phyloP scores from a whole-genome alignment of 495 filamentous ascomycete species.

The Barbatosphaeria neglecta region DNA sequence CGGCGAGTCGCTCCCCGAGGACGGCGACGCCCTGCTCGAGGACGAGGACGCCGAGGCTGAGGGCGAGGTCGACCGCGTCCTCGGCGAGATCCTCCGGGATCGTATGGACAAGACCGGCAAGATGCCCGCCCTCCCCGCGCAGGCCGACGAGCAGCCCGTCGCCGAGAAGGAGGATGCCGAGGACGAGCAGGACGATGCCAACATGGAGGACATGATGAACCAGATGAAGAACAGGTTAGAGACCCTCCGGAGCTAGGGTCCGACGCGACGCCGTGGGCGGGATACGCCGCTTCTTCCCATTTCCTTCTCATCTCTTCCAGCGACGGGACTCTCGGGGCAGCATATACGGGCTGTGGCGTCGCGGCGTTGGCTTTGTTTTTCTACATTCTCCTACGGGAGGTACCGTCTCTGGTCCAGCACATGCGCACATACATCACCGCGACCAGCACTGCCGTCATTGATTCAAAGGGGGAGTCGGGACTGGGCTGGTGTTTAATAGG shows the following conservation, averaged over 20 bases:
- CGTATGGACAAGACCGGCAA: slow-evolving; percentile 57
- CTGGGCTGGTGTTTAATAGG: no score
- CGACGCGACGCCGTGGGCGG: background rate
- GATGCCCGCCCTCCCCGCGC: slow-evolving; percentile 44
- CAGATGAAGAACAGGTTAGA: slow-evolving; percentile 90
- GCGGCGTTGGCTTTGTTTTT: background rate
- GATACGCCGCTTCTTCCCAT: background rate
- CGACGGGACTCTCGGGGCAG: no score
- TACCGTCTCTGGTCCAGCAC: no score
- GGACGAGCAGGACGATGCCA: slow-evolving; percentile 73
- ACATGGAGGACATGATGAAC: slow-evolving; percentile 74
- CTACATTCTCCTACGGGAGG: no score
- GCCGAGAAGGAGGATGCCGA: slow-evolving; percentile 49
- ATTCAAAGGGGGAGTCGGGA: no score
- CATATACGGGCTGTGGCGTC: background rate
- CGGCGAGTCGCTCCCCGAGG: slow-evolving; percentile 67
- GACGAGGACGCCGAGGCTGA: slow-evolving; percentile 88
- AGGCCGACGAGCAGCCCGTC: no score
- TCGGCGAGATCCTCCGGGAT: slow-evolving; percentile 80
- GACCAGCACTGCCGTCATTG: no score
- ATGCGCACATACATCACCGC: no score
- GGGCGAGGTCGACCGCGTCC: slow-evolving; percentile 80
- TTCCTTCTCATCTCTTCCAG: background rate
- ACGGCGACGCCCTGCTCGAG: slow-evolving; percentile 38
- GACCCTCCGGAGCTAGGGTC: slow-evolving; percentile 68